These are phyloP conservation scores for Akanthomyces uredinophilus DNA, from an alignment of 2,329 filamentous ascomycete species.

Conservation along the genomic window DNA sequence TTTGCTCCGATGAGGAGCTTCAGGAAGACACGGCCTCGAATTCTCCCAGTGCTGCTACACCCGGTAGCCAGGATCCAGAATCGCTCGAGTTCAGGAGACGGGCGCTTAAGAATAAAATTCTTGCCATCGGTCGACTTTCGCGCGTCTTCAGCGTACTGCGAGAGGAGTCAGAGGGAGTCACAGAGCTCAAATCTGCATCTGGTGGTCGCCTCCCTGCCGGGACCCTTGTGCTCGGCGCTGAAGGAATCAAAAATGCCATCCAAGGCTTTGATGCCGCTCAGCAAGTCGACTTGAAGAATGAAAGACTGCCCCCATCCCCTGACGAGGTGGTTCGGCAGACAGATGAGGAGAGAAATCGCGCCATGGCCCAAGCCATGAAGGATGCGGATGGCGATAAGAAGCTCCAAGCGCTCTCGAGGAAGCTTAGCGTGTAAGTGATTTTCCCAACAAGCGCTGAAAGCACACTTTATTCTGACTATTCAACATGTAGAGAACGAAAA, in stretches of 20 bases:
- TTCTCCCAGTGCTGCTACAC: conserved; percentile 57
- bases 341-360: conserved; percentile 74
- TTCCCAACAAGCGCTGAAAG: not conserved
- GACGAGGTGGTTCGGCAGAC: conserved; percentile 84
- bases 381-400: conserved; percentile 91
- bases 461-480: not conserved
- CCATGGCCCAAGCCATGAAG: conserved; percentile 76
- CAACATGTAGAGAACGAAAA: not conserved
- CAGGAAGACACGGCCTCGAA: conserved; percentile 73
- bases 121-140: conserved; percentile 92
- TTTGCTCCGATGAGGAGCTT: conserved; percentile 94
- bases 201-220: conserved; percentile 89
- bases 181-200: conserved; percentile 93
- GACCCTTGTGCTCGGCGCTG: conserved; percentile 94
- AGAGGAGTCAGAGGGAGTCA: conserved; percentile 94
- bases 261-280: conserved; percentile 93
- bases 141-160: conserved; percentile 97
- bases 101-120: conserved; percentile 99
- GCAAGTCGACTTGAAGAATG: conserved; percentile 96
- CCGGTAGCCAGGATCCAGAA: conserved; percentile 61
- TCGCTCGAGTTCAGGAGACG: conserved; percentile 89
- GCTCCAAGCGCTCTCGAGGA: conserved; percentile 77
- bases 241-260: conserved; percentile 98
- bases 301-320: conserved; percentile 83
- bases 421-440: conserved; percentile 86